A percentile compares a stretch with the other conserved stretches of the same genome.
Evolutionary conservation across 2,329 filamentous ascomycete species (phyloP).

Genomic region (Pleomassaria siparia): DNA sequence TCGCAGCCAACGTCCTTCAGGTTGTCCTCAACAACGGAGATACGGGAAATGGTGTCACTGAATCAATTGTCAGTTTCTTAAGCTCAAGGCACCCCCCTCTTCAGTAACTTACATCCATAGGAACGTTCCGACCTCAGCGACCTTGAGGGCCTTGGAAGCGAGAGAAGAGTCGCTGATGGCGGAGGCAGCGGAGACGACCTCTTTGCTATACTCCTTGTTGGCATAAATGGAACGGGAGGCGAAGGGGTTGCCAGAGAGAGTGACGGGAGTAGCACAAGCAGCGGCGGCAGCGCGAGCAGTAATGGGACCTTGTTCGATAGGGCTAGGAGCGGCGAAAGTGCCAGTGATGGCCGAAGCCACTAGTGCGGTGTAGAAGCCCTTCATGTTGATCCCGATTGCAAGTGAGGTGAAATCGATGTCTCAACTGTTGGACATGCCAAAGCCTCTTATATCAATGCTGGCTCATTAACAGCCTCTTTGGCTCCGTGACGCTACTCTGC

Average conservation of each 20-base stretch:
- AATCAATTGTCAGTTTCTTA: slow-evolving; percentile 30
- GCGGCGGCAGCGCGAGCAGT: slow-evolving; percentile 32
- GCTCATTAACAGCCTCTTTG: slow-evolving; percentile 5
- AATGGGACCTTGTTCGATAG: slow-evolving; percentile 35
- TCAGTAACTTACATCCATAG: slow-evolving; percentile 52
- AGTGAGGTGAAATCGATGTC: slow-evolving; percentile 23
- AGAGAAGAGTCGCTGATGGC: slow-evolving; percentile 56
- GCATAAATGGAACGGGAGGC: slow-evolving; percentile 52
- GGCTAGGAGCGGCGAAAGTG: slow-evolving; percentile 37
- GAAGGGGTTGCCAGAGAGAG: slow-evolving; percentile 56
- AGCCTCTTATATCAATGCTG: slow-evolving; percentile 33
- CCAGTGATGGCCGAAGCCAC: slow-evolving; percentile 39
- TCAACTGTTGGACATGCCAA: slow-evolving; percentile 10
- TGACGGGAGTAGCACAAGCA: slow-evolving; percentile 39
- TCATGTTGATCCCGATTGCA: slow-evolving; percentile 35
- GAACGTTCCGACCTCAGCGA: slow-evolving; percentile 55
- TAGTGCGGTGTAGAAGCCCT: slow-evolving; percentile 35
- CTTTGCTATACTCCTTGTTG: slow-evolving; percentile 57
- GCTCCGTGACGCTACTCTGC: slow-evolving; percentile 9
- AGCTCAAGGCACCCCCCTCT: background rate
- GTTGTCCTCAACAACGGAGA: slow-evolving; percentile 51
- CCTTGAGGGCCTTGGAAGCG: slow-evolving; percentile 52
- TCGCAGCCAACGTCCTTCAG: slow-evolving; percentile 54
- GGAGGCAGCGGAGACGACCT: slow-evolving; percentile 59
- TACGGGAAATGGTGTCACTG: slow-evolving; percentile 53